Base-by-base conservation (phyloP, 2,329 filamentous ascomycete genomes). In the Xylariomycetidae sp. region DNA sequence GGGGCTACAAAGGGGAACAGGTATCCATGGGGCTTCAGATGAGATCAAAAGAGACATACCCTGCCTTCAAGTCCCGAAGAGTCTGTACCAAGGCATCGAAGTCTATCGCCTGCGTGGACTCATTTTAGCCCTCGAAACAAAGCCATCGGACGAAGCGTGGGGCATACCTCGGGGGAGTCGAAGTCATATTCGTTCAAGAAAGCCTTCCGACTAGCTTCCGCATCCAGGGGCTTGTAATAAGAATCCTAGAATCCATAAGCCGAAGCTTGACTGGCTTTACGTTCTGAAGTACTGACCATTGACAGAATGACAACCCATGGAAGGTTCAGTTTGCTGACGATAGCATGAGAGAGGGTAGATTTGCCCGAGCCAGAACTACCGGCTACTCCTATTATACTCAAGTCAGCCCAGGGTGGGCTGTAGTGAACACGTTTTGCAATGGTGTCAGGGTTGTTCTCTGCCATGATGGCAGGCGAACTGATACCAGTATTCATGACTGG, bases 261-360 rank as follows among this genome's bases (percentile, higher is more conserved):
- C n/a, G 20, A 23, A 23, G 20, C 8, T 23, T 8, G 20, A n/a
- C n/a, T n/a, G n/a, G n/a, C n/a, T n/a, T n/a, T 23, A 23, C 8
- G 20, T 40, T 33, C 38, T 30, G 25, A 13, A 33, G 36, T 37
- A 55, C 67, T 55, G 72, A 90, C 88, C 83, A 98, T 97, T 26
- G 89, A 94, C 50, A 98, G 64, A 62, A 98, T 96, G 31, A 96
- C 89, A 41, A 98, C 92, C 90, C 92, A 98, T 36, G 92, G 92
- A 44, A 98, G 67, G 62, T 92, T 95, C 50, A 98, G 68, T 52
- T 85, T 82, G 51, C 77, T 82, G 45, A 97, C 86, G 49, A 98
- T 95, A 44, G 90, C 88, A 57, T 94, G 77, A 19, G 92, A 89
- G 34, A 98, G 68, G 6, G 89, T 96, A 6, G 90, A 96, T 70